Evolutionary conservation across 257 asterid genomes (phyloP), one percentile per base, ranked within the genome.

Genomic region (Lantana camara): DNA sequence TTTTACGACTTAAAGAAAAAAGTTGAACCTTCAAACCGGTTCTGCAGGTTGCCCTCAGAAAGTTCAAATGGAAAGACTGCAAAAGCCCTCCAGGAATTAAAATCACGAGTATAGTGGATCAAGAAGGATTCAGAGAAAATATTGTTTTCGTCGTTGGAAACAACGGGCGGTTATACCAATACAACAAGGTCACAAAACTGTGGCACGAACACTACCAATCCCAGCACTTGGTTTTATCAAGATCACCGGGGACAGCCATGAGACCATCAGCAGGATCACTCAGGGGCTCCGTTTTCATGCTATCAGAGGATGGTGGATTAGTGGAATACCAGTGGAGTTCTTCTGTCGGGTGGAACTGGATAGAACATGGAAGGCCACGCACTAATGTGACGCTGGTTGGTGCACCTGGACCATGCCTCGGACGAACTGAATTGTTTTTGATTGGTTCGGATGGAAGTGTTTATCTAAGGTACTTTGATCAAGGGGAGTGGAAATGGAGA

Each of bases 11-110:
- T 7, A 10, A 37, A 9, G 0, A 41, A 4, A 41, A 41, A 41
- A 1, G 16, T 41, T 5, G 53, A 20, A 20, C 24, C 24, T 20
- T 11, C 12, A 24, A 8, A 56, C n/a, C 3, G n/a, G 14, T 64
- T 48, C 9, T 75, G 62, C 71, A 91, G 98, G 95, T 92, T 44
- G 93, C 90, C 12, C 42, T 78, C 66, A 83, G 85, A 68, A 89
- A 85, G 82, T 92, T 75, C 93, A 89, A 83, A 79, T 91, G 98
- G 98, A 91, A 86, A 75, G 87, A 87, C 67, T 91, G 98, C 81
- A 75, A 57, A 57, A 80, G 58, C 20, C 98, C 97, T 16, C 80
- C 79, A 17, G 78, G 75, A 30, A 64, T 69, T 0, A 89, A 75
- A 77, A 60, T 89, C 12, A 89, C 92, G 10, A 64, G 84, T 44